Evolutionary conservation across 495 filamentous ascomycete genomes (phyloP).

Genomic region (Neurospora sp.): DNA sequence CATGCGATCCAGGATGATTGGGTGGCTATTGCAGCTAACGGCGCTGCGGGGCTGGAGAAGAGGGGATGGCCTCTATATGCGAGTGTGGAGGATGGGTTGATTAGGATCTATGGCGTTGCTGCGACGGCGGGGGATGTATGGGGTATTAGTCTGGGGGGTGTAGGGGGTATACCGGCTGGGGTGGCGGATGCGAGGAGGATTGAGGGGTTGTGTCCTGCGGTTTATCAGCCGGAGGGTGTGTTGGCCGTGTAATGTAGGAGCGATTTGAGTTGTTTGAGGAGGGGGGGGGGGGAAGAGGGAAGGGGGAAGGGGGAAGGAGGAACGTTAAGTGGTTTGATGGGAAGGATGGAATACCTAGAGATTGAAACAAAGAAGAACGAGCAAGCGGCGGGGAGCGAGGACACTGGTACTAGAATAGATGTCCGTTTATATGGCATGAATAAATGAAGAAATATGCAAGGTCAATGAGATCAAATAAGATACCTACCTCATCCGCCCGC

Average conservation of each 20-base stretch:
- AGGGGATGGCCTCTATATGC: neutral
- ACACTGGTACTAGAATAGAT: no score
- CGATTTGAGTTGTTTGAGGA: neutral
- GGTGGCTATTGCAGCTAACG: slow-evolving; percentile 28
- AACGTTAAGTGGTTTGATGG: neutral
- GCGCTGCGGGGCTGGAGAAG: neutral
- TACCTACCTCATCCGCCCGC: no score
- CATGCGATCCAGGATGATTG: slow-evolving; percentile 32
- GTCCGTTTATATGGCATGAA: no score
- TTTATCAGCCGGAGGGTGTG: neutral
- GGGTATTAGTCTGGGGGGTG: neutral
- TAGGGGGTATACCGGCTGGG: neutral
- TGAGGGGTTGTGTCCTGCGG: neutral
- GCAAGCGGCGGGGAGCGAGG: no score
- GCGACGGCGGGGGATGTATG: neutral
- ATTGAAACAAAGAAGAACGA: no score
- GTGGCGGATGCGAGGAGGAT: neutral
- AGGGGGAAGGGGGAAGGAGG: neutral
- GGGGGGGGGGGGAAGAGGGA: neutral
- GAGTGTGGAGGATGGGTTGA: neutral
- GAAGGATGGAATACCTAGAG: no score
- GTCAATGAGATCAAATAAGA: no score
- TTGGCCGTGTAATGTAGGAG: no score
- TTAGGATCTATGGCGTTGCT: neutral
- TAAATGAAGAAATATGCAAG: no score